Evolutionary conservation across 2,329 filamentous ascomycete species (phyloP), one percentile per base, ranked within the genome.

Genomic region (Pseudocercospora eumusae): DNA sequence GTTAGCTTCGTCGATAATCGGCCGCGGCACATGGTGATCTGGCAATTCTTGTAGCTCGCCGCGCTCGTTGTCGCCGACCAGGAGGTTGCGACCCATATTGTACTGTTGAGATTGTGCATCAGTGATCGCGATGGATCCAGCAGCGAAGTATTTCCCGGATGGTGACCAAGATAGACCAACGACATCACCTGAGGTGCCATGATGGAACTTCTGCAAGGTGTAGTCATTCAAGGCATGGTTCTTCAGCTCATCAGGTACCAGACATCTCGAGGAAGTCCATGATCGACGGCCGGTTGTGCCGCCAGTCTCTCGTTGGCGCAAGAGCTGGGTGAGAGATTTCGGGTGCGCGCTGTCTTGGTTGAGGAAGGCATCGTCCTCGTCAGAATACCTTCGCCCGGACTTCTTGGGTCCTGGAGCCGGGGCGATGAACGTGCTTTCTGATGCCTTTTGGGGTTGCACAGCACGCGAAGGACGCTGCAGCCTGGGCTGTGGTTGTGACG

Each of bases 71-170:
- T 84, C 75, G 1, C 85, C 85, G 36, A 84, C 70, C 1, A 87
- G 68, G 0, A 87, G 74, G 66, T 87, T 87, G 62, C 84, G 82
- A 0, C 78, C 76, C 42, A 82, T 75, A 61, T 88, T 88, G 68
- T 88, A 88, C 44, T 84, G 81, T 80, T 85, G 83, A n/a, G 80
- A 83, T 50, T 80, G 75, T 2, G 77, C 71, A 65, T 87, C 84
- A 3, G 80, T 80, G 4, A 84, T 80, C 28, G 84, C 81, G 5
- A 84, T 81, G 4, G 84, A 82, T 1, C 84, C 85, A 9, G 81
- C 83, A 27, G 82, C 84, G 67, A 87, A 88, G 3, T 68, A 75
- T 2, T 78, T 77, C 2, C 84, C 82, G 70, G 84, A 77, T 1
- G 80, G 77, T 1, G 82, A 80, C 85, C 85, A 88, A 13, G 83